Percentiles rank a stretch among this genome's conserved stretches.
phyloP scores from a whole-genome alignment of 495 filamentous ascomycete species.

The Hypoxylon subgilvum region DNA sequence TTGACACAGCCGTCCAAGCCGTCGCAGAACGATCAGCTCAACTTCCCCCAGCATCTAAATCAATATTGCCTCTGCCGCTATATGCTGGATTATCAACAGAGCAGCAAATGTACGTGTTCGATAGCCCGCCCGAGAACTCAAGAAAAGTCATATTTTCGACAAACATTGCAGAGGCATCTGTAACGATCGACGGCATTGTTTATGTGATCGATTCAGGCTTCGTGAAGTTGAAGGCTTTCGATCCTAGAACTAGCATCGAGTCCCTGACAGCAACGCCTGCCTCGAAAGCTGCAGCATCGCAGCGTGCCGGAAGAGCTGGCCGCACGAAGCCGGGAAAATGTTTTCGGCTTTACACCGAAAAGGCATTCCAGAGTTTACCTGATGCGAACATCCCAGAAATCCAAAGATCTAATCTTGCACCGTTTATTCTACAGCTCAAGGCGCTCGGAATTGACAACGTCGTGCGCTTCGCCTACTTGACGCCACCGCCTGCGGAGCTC shows the following conservation, averaged over 20 bases:
- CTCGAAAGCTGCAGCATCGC: constrained; percentile 90
- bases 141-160: constrained; percentile 93
- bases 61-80: constrained; percentile 78
- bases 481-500: constrained; percentile 85
- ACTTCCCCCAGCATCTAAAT: constrained; percentile 72
- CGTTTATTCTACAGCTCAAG: constrained; percentile 90
- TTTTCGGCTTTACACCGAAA: constrained; percentile 89
- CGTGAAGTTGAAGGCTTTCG: constrained; percentile 88
- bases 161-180: constrained; percentile 94
- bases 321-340: constrained; percentile 94
- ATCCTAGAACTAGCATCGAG: constrained; percentile 87
- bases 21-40: constrained; percentile 78
- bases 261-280: constrained; percentile 85
- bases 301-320: constrained; percentile 90
- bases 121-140: constrained; percentile 80
- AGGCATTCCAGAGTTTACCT: constrained; percentile 69
- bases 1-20: constrained; percentile 77
- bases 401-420: constrained; percentile 89
- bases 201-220: constrained; percentile 94
- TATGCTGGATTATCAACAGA: constrained; percentile 90
- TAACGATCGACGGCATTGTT: constrained; percentile 91
- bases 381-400: constrained; percentile 87
- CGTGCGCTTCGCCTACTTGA: constrained; percentile 86
- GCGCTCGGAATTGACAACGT: constrained; percentile 97
- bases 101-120: constrained; percentile 92